A percentile compares a stretch with the other conserved stretches of the same genome.
Conservation (phyloP, 1,139 yeast species). For the Eremothecium coryli region DNA sequence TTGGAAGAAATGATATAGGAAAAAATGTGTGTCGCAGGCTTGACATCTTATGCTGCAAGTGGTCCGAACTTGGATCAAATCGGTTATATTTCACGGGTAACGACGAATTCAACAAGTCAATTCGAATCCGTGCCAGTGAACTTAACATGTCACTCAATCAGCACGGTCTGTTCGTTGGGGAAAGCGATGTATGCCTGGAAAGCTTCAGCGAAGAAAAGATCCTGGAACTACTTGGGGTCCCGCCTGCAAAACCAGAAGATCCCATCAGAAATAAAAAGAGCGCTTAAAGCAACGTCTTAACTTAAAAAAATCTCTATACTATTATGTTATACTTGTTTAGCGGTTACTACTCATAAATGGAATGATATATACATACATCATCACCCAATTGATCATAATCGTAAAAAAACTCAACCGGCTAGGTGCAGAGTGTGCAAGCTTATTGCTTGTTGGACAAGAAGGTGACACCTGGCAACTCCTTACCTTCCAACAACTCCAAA, state of each 20-base stretch:
- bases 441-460: conserved; percentile 66
- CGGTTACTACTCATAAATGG: too few species aligned
- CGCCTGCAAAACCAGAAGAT: conserved; percentile 38
- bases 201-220: conserved; percentile 40
- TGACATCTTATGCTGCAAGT: conserved; percentile 46
- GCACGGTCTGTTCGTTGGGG: conserved; percentile 39
- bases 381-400: background rate
- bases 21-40: conserved; percentile 41
- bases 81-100: conserved; percentile 53
- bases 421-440: conserved; percentile 9
- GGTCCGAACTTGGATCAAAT: conserved; percentile 44
- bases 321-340: background rate
- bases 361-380: conserved; percentile 7
- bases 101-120: conserved; percentile 43
- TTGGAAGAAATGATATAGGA: conserved; percentile 18
- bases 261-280: background rate
- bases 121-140: conserved; percentile 39
- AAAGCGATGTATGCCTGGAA: conserved; percentile 33
- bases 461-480: conserved; percentile 92
- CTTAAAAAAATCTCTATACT: conserved; percentile 12
- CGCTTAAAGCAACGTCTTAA: background rate
- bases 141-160: conserved; percentile 41
- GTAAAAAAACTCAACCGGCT: background rate
- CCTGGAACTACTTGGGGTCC: conserved; percentile 39
- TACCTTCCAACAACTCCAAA: conserved; percentile 94